Evolutionary conservation across 495 filamentous ascomycete species (phyloP).

Genomic region (Daldinia childiae): DNA sequence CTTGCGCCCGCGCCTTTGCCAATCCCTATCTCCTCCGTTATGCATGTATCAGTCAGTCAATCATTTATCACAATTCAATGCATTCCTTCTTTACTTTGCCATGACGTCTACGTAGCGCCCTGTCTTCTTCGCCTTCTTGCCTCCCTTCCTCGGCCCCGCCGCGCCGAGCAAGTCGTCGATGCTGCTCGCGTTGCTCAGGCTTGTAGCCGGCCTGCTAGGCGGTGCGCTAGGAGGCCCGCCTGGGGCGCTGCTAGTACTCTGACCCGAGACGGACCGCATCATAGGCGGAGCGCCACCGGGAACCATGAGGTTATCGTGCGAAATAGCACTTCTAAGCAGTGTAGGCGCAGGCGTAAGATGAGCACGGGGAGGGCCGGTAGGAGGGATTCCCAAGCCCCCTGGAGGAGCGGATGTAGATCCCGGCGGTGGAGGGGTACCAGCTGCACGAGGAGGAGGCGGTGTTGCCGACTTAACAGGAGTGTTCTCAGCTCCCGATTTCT

Average conservation of each 20-base stretch:
- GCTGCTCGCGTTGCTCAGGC: constrained; percentile 79
- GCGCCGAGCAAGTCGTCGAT: constrained; percentile 87
- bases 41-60: not conserved
- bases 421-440: constrained; percentile 47
- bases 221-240: constrained; percentile 52
- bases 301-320: constrained; percentile 38
- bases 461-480: constrained; percentile 56
- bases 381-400: constrained; percentile 49
- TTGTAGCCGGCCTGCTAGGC: constrained; percentile 67
- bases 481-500: constrained; percentile 75
- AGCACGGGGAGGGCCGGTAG: constrained; percentile 46
- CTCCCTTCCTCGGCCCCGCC: constrained; percentile 71
- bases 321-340: constrained; percentile 37
- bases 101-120: constrained; percentile 93
- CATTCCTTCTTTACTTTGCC: constrained; percentile 60
- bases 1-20: constrained; percentile 9
- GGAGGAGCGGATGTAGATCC: constrained; percentile 38
- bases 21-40: not conserved
- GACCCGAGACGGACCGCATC: constrained; percentile 54
- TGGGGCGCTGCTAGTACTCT: constrained; percentile 47
- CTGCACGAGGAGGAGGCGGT: constrained; percentile 60
- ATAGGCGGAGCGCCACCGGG: constrained; percentile 55
- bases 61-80: constrained; percentile 1
- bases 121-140: constrained; percentile 79
- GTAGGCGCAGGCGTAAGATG: constrained; percentile 41